These are phyloP conservation scores for Phaeotremella skinneri DNA, from an alignment of 768 basidiomycete genomes.

Conservation along the genomic window DNA sequence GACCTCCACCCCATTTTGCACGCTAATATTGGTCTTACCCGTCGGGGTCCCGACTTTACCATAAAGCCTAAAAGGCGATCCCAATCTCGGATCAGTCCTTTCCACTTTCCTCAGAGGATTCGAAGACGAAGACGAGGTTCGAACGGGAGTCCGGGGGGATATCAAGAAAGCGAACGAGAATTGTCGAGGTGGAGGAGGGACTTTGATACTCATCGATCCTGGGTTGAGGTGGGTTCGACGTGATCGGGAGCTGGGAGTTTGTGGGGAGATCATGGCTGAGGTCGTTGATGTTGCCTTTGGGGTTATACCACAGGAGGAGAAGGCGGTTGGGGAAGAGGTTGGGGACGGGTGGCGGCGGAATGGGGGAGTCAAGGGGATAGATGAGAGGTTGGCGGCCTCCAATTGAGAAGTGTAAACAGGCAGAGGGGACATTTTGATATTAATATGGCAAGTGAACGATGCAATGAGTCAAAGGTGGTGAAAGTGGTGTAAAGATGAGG, in stretches of 20 bases:
- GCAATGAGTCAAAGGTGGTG: too few species aligned
- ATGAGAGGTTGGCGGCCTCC: neutral
- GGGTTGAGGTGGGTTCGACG: neutral
- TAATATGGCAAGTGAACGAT: too few species aligned
- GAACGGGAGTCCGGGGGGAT: neutral
- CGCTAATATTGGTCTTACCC: too few species aligned
- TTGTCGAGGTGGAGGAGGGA: neutral
- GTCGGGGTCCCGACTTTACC: neutral
- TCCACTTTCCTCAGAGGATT: too few species aligned
- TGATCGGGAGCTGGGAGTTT: too few species aligned
- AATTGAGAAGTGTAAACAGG: too few species aligned
- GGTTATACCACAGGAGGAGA: too few species aligned
- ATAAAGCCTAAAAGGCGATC: neutral
- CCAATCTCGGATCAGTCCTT: neutral
- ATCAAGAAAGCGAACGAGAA: neutral
- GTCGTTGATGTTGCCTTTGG: slow-evolving; percentile 2
- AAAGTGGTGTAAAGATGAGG: too few species aligned
- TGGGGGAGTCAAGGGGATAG: neutral
- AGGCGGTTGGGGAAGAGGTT: too few species aligned
- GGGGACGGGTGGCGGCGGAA: neutral
- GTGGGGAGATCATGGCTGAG: neutral
- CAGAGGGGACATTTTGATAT: too few species aligned
- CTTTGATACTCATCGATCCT: neutral
- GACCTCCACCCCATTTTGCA: neutral
- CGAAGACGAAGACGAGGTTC: neutral